These are phyloP conservation scores for Cytospora chrysosperma DNA, from an alignment of 2,329 filamentous ascomycete species.

Conservation along the genomic window DNA sequence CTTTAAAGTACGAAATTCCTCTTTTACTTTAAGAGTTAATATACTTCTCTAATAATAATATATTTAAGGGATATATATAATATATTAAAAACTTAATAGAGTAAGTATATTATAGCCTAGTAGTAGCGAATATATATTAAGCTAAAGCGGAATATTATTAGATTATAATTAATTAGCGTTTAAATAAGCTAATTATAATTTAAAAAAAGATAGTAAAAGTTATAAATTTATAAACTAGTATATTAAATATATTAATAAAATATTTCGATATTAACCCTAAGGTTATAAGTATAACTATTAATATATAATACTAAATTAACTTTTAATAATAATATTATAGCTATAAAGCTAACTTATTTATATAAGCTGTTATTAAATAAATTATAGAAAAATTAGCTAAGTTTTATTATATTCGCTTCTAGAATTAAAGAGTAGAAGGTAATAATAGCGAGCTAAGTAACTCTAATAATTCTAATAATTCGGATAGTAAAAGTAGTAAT, in stretches of 20 bases:
- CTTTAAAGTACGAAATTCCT: neutral
- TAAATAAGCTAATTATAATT: neutral
- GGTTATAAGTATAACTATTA: neutral
- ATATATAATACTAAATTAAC: neutral
- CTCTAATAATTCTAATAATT: neutral
- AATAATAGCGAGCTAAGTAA: neutral
- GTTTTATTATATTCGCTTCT: neutral
- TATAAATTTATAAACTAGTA: neutral
- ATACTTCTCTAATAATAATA: neutral
- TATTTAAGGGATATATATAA: neutral
- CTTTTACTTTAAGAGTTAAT: neutral
- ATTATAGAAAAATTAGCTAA: too few species aligned
- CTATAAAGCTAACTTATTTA: too few species aligned
- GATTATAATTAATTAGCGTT: neutral
- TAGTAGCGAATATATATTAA: neutral
- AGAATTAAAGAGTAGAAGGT: neutral
- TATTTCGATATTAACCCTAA: neutral
- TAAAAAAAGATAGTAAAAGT: neutral
- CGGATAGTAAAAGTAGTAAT: too few species aligned
- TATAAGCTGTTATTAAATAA: neutral
- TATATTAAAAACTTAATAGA: neutral
- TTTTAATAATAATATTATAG: neutral
- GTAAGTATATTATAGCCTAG: neutral
- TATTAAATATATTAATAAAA: neutral
- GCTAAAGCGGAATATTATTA: neutral